phyloP scores from a whole-genome alignment of 768 basidiomycete species.

The Lactarius quietus region DNA sequence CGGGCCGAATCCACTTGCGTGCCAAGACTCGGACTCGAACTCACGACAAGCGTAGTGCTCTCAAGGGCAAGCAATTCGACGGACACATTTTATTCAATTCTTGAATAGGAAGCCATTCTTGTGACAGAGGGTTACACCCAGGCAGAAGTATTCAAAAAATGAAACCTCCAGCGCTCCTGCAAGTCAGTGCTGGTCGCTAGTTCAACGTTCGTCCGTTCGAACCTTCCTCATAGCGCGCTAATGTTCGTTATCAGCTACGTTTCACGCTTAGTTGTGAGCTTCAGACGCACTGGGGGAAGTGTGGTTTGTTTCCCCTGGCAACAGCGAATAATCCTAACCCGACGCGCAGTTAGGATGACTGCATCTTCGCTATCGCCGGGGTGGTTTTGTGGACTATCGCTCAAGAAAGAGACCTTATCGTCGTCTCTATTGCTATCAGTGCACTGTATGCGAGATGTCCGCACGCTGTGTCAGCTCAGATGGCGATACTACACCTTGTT shows the following conservation, averaged over 20 bases:
- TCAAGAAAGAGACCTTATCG: background rate
- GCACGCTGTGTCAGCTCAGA: constrained; percentile 7
- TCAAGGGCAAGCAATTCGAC: background rate
- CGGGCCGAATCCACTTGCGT: background rate
- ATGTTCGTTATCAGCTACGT: background rate
- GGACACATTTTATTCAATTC: background rate
- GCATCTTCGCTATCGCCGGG: constrained; percentile 12
- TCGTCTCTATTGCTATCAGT: background rate
- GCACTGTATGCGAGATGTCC: constrained; percentile 9
- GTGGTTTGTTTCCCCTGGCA: constrained; percentile 10
- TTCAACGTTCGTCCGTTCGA: constrained; percentile 2
- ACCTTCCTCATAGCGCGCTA: background rate
- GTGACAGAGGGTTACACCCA: too few species aligned
- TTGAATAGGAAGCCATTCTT: background rate
- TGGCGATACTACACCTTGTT: constrained; percentile 1
- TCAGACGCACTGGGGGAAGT: constrained; percentile 3
- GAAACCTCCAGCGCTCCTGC: background rate
- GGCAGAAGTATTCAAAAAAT: background rate
- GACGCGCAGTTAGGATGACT: constrained; percentile 10
- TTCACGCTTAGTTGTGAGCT: background rate
- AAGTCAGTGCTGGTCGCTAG: background rate
- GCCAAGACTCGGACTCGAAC: background rate
- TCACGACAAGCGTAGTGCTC: background rate
- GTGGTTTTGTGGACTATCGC: constrained; percentile 6
- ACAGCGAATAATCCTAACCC: constrained; percentile 9